phyloP scores from a whole-genome alignment of 1,284 basidiomycete species.

The Limonomyces culmigenus region DNA sequence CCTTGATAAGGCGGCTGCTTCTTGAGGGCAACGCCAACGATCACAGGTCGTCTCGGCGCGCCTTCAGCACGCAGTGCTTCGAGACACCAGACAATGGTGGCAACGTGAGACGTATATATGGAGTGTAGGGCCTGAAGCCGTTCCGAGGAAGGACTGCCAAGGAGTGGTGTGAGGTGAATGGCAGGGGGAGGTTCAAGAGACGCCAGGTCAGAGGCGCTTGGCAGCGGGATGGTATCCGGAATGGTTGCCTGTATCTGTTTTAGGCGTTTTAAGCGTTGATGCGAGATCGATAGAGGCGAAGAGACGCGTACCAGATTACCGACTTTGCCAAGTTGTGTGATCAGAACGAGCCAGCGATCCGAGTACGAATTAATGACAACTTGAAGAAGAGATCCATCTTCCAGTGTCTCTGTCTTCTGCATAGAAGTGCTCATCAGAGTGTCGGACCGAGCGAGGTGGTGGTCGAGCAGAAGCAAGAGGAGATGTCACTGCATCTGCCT shows the following conservation, averaged over 20 bases:
- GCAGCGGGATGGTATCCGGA: conserved; percentile 35
- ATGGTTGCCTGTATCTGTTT: conserved; percentile 69
- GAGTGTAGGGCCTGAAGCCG: conserved; percentile 59
- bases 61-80: conserved; percentile 23
- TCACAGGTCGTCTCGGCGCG: conserved; percentile 29
- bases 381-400: conserved; percentile 7
- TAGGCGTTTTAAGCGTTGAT: neutral
- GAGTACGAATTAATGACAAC: conserved; percentile 62
- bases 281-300: neutral
- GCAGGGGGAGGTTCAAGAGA: conserved; percentile 42
- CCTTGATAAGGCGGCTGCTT: too few relatives aligned
- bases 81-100: conserved; percentile 64
- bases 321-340: conserved; percentile 80
- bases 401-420: neutral
- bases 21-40: conserved; percentile 55
- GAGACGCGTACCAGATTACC: conserved; percentile 60
- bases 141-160: conserved; percentile 54
- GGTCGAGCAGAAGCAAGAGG: neutral
- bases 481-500: neutral
- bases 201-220: conserved; percentile 18
- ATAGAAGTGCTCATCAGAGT: neutral
- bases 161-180: conserved; percentile 56
- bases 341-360: conserved; percentile 65
- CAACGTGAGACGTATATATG: conserved; percentile 74
- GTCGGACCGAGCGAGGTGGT: neutral